Conservation (phyloP, 352 stramenopile genomes). For the Hyaloperonospora arabidopsidis region DNA sequence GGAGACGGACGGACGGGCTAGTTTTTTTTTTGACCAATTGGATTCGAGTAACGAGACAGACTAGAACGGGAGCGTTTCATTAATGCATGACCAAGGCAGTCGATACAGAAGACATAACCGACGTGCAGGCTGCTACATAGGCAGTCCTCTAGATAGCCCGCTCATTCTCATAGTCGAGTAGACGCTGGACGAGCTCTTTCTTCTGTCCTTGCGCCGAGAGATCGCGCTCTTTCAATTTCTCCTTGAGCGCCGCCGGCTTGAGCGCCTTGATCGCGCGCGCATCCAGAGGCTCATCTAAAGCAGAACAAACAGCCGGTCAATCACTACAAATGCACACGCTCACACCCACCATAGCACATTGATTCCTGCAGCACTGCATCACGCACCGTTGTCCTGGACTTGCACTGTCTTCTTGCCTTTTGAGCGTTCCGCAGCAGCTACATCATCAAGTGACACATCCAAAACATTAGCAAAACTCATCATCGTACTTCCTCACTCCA, state of each 20-base stretch:
- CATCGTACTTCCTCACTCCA: background rate
- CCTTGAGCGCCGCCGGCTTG: slow-evolving; percentile 83
- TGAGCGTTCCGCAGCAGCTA: slow-evolving; percentile 50
- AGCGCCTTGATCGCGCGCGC: slow-evolving; percentile 78
- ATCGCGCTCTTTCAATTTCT: slow-evolving; percentile 79
- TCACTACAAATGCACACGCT: background rate
- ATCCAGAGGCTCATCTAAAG: slow-evolving; percentile 65
- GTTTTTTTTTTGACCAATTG: too few species aligned
- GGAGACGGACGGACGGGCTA: too few species aligned
- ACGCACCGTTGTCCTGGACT: slow-evolving; percentile 54
- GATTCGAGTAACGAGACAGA: too few species aligned
- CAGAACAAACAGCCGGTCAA: background rate
- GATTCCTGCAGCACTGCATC: background rate
- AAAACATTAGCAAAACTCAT: background rate
- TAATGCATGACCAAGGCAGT: background rate
- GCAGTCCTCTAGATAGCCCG: slow-evolving; percentile 55
- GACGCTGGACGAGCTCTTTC: slow-evolving; percentile 82
- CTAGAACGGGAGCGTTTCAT: too few species aligned
- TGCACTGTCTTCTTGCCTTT: slow-evolving; percentile 59
- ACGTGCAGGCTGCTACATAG: background rate
- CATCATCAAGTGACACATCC: slow-evolving; percentile 9
- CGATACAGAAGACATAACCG: background rate
- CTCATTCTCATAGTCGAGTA: slow-evolving; percentile 86
- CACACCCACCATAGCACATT: background rate
- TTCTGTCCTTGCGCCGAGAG: slow-evolving; percentile 85